Conservation (phyloP, 1,284 basidiomycete species). For the Sanghuangporus weigelae region DNA sequence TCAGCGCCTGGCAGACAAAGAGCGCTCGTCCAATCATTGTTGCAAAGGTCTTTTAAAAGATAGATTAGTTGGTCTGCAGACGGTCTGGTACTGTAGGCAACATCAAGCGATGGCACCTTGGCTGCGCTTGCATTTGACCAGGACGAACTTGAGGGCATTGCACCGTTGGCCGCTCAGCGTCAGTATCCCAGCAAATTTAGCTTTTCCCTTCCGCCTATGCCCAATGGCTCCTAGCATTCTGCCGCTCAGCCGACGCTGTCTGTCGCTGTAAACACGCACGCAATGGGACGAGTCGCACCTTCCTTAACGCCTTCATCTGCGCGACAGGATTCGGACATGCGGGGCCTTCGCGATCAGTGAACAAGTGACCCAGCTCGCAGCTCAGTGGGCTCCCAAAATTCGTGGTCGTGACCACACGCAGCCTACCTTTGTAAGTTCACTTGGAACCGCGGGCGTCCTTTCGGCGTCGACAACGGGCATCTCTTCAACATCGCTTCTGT, state of each 20-base stretch:
- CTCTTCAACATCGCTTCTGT: neutral
- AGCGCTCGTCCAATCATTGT: no score
- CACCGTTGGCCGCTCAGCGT: constrained; percentile 66
- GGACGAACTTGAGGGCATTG: constrained; percentile 80
- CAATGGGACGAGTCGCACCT: constrained; percentile 15
- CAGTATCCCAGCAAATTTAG: no score
- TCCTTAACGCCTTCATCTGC: constrained; percentile 41
- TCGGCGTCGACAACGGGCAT: neutral
- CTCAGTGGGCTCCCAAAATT: constrained; percentile 44
- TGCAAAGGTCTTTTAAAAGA: constrained; percentile 84
- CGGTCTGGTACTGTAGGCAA: constrained; percentile 88
- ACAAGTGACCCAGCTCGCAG: constrained; percentile 64
- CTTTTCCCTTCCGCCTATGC: constrained; percentile 59
- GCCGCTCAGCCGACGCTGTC: constrained; percentile 20
- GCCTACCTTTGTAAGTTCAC: constrained; percentile 40
- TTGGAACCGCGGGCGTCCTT: constrained; percentile 17
- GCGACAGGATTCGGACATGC: constrained; percentile 32
- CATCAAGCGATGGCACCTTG: constrained; percentile 93
- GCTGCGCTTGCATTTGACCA: constrained; percentile 81
- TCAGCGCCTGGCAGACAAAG: constrained; percentile 97
- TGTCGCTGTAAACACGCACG: constrained; percentile 17
- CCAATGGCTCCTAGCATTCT: constrained; percentile 60
- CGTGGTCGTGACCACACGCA: constrained; percentile 30
- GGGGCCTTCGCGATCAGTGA: constrained; percentile 38
- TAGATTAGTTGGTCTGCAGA: constrained; percentile 92